Base-by-base conservation (phyloP, 208 protist species). In the Wallacemonas rigidus region DNA sequence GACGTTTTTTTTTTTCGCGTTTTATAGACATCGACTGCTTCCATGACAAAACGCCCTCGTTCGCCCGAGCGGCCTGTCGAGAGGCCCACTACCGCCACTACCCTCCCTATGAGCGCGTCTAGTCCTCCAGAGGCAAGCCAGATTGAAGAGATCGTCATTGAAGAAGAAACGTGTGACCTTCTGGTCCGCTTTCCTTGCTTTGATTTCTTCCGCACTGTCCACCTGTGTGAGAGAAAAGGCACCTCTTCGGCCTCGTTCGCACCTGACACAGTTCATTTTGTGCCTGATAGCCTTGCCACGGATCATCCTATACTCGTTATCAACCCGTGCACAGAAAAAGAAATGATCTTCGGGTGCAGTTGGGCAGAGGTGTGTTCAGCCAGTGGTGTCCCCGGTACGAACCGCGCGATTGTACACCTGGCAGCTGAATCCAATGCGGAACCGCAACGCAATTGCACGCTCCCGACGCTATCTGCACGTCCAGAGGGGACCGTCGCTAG, bases 101-200 rank as follows among this genome's bases (percentile, higher is more conserved):
- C 26, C 26, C 26, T 26, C 26, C 26, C 26, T 26, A 26, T 26
- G 26, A 26, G 26, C 26, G 26, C 26, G 26, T 26, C 26, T 26
- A 26, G 26, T 26, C 26, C 26, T 26, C 26, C 26, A 26, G 26
- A 26, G 45, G 45, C 45, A 12, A 12, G 12, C 8, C 8, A 50
- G 45, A 51, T 86, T 2, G 86, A 91, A 57, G 81, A 89, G 56
- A 70, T 89, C 14, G 85, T 87, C 3, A 76, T 79, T 14, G 77
- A 87, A 12, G 73, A 76, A 47, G 85, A 88, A 50, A 75, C 67
- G 1, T 44, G 75, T 2, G 54, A 74, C 35, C 67, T 95, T 7
- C 77, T 95, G 9, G 56, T 95, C 15, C 91, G 91, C 2, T 83
- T 95, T 51, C 91, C 91, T 0, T 93, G 80, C 79, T 88, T 93